Conservation (phyloP, 129 eudicot genomes). For the Gnaphalium uliginosum region DNA sequence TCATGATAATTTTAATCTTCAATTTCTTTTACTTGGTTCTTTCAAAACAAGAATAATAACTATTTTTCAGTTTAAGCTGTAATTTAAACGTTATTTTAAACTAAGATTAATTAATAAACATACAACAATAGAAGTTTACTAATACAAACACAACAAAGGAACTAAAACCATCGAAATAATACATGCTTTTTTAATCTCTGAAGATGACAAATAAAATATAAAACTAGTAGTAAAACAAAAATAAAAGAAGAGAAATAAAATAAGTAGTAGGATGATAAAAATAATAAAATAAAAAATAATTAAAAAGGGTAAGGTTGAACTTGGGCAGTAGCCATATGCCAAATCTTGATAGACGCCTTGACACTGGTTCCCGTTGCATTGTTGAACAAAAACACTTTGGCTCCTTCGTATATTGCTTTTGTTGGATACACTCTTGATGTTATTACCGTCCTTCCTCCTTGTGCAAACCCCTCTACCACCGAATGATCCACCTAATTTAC, state of each 20-base stretch:
- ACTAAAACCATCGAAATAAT: neutral
- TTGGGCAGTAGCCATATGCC: constrained; percentile 62
- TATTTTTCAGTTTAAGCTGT: too few species aligned
- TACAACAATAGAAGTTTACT: too few species aligned
- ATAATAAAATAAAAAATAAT: neutral
- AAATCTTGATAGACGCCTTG: constrained; percentile 65
- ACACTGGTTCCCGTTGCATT: constrained; percentile 65
- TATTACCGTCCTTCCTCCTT: constrained; percentile 78
- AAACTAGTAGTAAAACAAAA: neutral
- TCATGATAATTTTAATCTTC: too few species aligned
- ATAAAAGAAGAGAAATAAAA: neutral
- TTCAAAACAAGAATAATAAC: too few species aligned
- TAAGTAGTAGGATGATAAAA: neutral
- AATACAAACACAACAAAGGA: neutral
- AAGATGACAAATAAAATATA: neutral
- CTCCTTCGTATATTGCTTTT: constrained; percentile 60
- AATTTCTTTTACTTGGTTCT: too few species aligned
- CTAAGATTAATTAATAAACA: too few species aligned
- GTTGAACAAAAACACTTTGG: constrained; percentile 65
- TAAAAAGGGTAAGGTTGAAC: constrained; percentile 39
- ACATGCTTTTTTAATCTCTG: too few species aligned
- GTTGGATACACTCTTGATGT: constrained; percentile 83
- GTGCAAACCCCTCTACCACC: constrained; percentile 76
- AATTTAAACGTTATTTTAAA: too few species aligned
- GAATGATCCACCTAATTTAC: constrained; percentile 78